Percentiles rank a stretch among this genome's conserved stretches.
phyloP scores from a whole-genome alignment of 1,139 yeast genomes.

The Spencermartinsiella ligniputridi region DNA sequence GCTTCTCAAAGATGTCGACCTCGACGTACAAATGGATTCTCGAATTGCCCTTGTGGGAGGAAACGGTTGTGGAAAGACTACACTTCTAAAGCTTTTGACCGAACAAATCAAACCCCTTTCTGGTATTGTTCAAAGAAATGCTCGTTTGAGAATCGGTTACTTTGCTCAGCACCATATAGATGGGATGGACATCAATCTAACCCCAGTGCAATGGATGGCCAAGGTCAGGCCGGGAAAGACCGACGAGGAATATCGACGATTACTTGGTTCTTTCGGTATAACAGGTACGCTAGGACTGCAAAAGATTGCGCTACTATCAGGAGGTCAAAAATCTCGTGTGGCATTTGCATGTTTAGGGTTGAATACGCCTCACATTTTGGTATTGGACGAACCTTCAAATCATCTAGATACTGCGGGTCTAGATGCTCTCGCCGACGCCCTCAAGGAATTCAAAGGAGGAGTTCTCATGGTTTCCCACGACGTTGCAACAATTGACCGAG shows the following conservation, averaged over 20 bases:
- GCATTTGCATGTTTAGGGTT: conserved; percentile 95
- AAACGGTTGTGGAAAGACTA: conserved; percentile 98
- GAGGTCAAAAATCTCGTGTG: conserved; percentile 98
- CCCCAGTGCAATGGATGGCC: conserved; percentile 95
- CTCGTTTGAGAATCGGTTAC: conserved; percentile 88
- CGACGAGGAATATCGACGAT: conserved; percentile 96
- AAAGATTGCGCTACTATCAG: conserved; percentile 83
- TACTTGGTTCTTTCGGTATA: conserved; percentile 93
- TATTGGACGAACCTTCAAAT: conserved; percentile 97
- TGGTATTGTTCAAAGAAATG: conserved; percentile 76
- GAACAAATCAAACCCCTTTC: conserved; percentile 65
- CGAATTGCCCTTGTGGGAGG: conserved; percentile 98
- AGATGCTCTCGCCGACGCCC: conserved; percentile 89
- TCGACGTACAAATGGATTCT: conserved; percentile 90
- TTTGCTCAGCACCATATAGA: conserved; percentile 99
- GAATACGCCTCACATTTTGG: conserved; percentile 84
- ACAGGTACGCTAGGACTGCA: conserved; percentile 92
- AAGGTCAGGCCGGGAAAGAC: conserved; percentile 85
- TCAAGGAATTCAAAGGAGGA: conserved; percentile 87
- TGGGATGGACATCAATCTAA: conserved; percentile 83
- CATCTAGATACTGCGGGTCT: conserved; percentile 98
- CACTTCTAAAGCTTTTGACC: conserved; percentile 79
- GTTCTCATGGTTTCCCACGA: conserved; percentile 97
- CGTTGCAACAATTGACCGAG: conserved; percentile 80
- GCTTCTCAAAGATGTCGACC: conserved; percentile 67